Base-by-base conservation (phyloP, 257 asterid genomes). In the Jasminum sambac region DNA sequence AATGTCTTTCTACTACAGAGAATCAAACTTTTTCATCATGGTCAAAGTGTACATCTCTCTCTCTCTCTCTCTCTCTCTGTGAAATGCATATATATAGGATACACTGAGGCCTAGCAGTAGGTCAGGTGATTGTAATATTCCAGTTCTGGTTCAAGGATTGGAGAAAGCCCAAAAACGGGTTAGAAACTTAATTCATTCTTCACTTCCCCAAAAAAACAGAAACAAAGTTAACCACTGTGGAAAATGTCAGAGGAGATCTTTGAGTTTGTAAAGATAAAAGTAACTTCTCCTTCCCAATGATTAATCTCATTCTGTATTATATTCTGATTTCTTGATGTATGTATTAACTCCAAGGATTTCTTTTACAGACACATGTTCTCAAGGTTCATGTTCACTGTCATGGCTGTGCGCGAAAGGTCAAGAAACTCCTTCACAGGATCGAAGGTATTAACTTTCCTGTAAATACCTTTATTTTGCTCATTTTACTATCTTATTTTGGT, bases 341-440 rank as follows among this genome's bases (percentile, higher is more conserved):
- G n/a, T 8, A 37, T 14, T 0, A 23, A 62, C n/a, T 61, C 40
- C 37, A 23, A 38, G 17, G 10, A 34, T 11, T 59, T 71, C 30
- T 26, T 70, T 59, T 80, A 43, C 87, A 90, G 97, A 82, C 79
- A 1, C 69, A 75, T 63, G 67, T 79, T 66, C 89, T 90, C 57
- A 90, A 82, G 86, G 92, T 90, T 64, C 90, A 84, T 59, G 87
- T 88, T 58, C 87, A 90, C 40, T 90, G 97, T 68, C 79, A 81
- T 55, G 97, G 97, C 37, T 90, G 97, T 78, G 73, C 64, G 77
- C 74, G 63, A 36, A 85, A 82, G 79, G 94, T 88, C 72, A 88
- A 77, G 83, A 90, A 86, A 82, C 70, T 84, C 40, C 90, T 90
- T 42, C 70, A 70, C 8, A 83, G 73, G 80, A 78, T 85, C 38